phyloP scores from a whole-genome alignment of 139 green algal genomes.

The Chlorella sp. region DNA sequence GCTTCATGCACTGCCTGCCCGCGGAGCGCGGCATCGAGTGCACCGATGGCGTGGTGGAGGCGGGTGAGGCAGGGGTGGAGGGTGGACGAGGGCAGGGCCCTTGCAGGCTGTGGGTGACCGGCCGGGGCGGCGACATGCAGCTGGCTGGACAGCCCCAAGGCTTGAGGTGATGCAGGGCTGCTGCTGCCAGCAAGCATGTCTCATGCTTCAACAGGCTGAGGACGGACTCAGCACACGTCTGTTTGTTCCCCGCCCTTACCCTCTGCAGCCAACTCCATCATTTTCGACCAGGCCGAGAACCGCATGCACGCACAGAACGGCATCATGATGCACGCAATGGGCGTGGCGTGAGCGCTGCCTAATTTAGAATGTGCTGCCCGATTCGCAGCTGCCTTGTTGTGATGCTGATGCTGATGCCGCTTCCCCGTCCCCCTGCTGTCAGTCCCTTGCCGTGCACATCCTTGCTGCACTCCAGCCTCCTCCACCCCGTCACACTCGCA shows the following conservation, averaged over 20 bases:
- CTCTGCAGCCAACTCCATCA: conserved; percentile 64
- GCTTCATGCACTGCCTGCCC: conserved; percentile 99
- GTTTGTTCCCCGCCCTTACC: not conserved
- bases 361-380: no score
- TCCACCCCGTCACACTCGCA: no score
- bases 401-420: no score
- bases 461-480: no score
- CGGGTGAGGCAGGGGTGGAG: not conserved
- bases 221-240: not conserved
- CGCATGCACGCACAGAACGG: conserved; percentile 97
- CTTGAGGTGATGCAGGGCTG: no score
- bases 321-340: conserved; percentile 85
- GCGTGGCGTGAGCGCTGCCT: conserved; percentile 28
- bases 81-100: not conserved
- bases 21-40: conserved; percentile 93
- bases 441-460: no score
- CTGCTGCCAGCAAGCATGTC: no score
- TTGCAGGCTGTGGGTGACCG: no score
- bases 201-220: no score
- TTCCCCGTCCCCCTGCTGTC: no score
- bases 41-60: conserved; percentile 95
- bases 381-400: no score
- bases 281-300: conserved; percentile 97
- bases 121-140: not conserved
- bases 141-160: no score